Percentiles rank a stretch among this genome's conserved stretches.
phyloP scores from a whole-genome alignment of 768 basidiomycete species.

The Hydnum rufescens region DNA sequence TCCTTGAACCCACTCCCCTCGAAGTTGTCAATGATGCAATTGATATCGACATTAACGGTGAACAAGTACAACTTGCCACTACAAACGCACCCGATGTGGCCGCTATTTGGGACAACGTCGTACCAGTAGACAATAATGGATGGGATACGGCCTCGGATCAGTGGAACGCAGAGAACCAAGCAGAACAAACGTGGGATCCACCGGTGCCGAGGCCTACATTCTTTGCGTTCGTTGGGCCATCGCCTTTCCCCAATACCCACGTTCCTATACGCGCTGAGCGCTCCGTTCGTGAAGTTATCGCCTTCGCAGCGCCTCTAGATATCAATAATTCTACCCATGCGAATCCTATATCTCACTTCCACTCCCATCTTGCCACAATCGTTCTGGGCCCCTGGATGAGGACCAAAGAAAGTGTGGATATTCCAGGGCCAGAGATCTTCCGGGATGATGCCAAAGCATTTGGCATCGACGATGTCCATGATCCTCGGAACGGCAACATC shows the following conservation, averaged over 20 bases:
- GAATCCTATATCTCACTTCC: constrained; percentile 26
- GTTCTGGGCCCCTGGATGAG: constrained; percentile 37
- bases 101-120: constrained; percentile 11
- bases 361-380: constrained; percentile 28
- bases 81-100: constrained; percentile 10
- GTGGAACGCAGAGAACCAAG: constrained; percentile 7
- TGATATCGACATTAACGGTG: not conserved
- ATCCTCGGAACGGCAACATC: constrained; percentile 32
- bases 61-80: not conserved
- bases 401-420: constrained; percentile 22
- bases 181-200: constrained; percentile 5
- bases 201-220: constrained; percentile 4
- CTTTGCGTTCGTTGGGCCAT: constrained; percentile 31
- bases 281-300: constrained; percentile 37
- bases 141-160: constrained; percentile 12
- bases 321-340: constrained; percentile 13
- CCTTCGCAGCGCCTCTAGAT: constrained; percentile 20
- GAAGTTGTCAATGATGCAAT: constrained; percentile 5
- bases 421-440: constrained; percentile 19
- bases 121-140: no score
- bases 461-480: constrained; percentile 22
- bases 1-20: constrained; percentile 12
- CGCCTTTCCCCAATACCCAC: constrained; percentile 39
- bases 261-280: constrained; percentile 44
- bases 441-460: constrained; percentile 11